Evolutionary conservation across 2,329 filamentous ascomycete genomes (phyloP), one percentile per base, ranked within the genome.

Genomic region (Fusarium nelsonii): DNA sequence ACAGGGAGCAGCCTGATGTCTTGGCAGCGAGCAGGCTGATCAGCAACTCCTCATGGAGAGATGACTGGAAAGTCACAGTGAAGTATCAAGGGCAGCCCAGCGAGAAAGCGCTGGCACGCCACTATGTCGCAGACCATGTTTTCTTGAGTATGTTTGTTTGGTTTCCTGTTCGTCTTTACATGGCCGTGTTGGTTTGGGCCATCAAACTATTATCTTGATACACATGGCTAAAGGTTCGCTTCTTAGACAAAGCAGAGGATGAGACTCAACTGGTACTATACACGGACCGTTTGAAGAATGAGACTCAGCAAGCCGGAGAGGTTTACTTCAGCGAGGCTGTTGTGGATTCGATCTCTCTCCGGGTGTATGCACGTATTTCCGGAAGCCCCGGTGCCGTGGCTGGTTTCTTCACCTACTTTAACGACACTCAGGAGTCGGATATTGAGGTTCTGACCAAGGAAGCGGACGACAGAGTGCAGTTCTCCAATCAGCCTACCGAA

Each of bases 351-450:
- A 10, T 54, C 15, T 54, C 51, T 2, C 28, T 54, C 16, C 39
- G 51, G 18, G 52, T 68, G 8, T 66, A 52, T 9, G 65, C 65
- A 11, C 58, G 65, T 7, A 34, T 69, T 14, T 53, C 20, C 10
- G 65, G 65, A 7, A 36, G 43, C n/a, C n/a, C 46, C 12, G 65
- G 65, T 33, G 65, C 59, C 1, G 63, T 67, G 1, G 65, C 65
- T 26, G 65, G 63, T 10, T 69, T 69, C 34, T 69, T 69, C 44
- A 67, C 63, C 10, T 69, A 69, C 20, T 60, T 56, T 23, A 69
- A 69, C 20, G 65, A 69, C 58, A 69, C 65, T 2, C 65, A 69
- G 28, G 65, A 69, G 33, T 64, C 65, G 9, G 65, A 69, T 43
- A 69, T 69, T 18, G 65, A 69, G 36, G 41, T 69, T 2, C 12